Evolutionary conservation across 179 eudicot genomes (phyloP).

Genomic region (Silene noctiflora): DNA sequence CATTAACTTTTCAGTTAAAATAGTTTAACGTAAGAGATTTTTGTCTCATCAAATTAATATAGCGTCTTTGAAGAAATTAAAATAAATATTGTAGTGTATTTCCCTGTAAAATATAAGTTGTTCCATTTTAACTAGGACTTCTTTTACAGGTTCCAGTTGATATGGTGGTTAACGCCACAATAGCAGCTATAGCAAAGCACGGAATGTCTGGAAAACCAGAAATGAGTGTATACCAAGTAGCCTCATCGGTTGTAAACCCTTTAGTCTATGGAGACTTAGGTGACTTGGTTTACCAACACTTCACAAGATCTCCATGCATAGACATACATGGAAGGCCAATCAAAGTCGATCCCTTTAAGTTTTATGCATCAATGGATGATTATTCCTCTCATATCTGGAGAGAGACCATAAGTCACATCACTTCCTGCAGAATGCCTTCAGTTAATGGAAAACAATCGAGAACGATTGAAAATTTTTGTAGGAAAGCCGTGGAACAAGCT

Average conservation of each 20-base stretch:
- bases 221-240: slow-evolving; percentile 72
- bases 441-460: slow-evolving; percentile 46
- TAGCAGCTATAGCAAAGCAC: slow-evolving; percentile 97
- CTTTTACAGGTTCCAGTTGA: slow-evolving; percentile 84
- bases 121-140: background rate
- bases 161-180: slow-evolving; percentile 91
- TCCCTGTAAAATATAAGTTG: background rate
- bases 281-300: slow-evolving; percentile 58
- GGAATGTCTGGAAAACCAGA: slow-evolving; percentile 66
- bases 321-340: slow-evolving; percentile 75
- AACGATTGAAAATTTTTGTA: slow-evolving; percentile 61
- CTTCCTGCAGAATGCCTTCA: slow-evolving; percentile 37
- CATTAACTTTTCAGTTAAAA: no score
- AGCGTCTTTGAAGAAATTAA: background rate
- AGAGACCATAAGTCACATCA: slow-evolving; percentile 49
- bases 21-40: background rate
- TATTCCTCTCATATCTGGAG: slow-evolving; percentile 74
- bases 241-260: slow-evolving; percentile 90
- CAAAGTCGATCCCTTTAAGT: slow-evolving; percentile 60
- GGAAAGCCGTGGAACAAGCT: slow-evolving; percentile 79
- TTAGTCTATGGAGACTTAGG: slow-evolving; percentile 68
- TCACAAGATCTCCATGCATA: slow-evolving; percentile 53
- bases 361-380: slow-evolving; percentile 75
- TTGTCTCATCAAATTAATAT: background rate
- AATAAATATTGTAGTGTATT: background rate